Evolutionary conservation across 345 rosid genomes (phyloP).

Genomic region (Syzygium aromaticum): DNA sequence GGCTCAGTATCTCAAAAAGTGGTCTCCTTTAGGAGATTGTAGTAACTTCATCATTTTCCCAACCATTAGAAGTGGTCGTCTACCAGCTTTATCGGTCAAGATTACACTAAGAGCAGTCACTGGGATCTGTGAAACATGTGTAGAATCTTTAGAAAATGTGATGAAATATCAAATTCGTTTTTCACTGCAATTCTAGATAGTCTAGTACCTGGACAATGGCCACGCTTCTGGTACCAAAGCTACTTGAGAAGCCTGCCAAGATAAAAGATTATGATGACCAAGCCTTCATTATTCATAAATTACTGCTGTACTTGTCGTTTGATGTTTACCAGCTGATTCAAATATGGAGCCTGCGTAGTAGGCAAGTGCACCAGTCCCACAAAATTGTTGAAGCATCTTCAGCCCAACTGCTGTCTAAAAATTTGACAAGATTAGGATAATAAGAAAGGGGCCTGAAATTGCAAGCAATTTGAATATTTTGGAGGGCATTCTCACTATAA

Average conservation of each 20-base stretch:
- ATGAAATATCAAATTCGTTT: not conserved
- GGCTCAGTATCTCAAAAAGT: not conserved
- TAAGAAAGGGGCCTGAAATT: not conserved
- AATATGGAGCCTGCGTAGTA: conserved; percentile 40
- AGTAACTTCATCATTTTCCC: not conserved
- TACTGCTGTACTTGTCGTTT: not conserved
- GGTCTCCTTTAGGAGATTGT: not conserved
- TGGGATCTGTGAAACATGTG: conserved; percentile 5
- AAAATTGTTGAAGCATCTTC: conserved; percentile 35
- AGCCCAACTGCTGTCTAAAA: conserved; percentile 45
- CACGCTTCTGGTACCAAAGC: conserved; percentile 5
- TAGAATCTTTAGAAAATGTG: not conserved
- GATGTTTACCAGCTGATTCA: conserved; percentile 26
- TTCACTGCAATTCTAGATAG: not conserved
- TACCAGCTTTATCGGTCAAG: conserved; percentile 17
- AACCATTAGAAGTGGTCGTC: conserved; percentile 21
- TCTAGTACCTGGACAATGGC: conserved; percentile 7
- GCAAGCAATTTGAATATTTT: not conserved
- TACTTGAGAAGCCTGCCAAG: conserved; percentile 2
- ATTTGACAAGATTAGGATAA: not conserved
- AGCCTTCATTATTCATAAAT: not conserved
- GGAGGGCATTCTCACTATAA: conserved; percentile 11
- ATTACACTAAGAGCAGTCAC: not conserved
- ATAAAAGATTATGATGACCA: not conserved
- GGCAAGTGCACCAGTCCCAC: conserved; percentile 28